These are phyloP conservation scores for Colletotrichum kahawae DNA, from an alignment of 2,329 filamentous ascomycete species.

Conservation along the genomic window DNA sequence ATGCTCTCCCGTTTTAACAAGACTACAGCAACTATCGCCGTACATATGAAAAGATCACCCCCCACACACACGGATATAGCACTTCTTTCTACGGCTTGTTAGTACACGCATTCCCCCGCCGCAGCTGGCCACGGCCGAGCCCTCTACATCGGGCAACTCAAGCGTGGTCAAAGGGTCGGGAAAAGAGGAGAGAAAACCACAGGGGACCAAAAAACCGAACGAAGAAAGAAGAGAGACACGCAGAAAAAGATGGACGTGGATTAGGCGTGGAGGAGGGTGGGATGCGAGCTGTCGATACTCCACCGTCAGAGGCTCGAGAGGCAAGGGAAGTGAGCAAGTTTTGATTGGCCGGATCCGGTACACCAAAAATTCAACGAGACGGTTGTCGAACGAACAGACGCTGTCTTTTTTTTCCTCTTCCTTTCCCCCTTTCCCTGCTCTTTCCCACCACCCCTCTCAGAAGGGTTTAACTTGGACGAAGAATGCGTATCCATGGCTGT, in stretches of 20 bases:
- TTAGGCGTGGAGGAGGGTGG: constrained; percentile 17
- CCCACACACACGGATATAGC: not conserved
- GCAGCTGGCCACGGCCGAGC: not conserved
- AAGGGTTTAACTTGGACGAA: not conserved
- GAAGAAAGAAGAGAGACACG: not conserved
- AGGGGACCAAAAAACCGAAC: not conserved
- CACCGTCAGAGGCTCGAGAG: constrained; percentile 20
- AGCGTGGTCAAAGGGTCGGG: not conserved
- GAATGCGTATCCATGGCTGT: constrained; percentile 20
- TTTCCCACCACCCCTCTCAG: not conserved
- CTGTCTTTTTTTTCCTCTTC: not conserved
- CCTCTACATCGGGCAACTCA: constrained; percentile 2
- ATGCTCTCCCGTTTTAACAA: not conserved
- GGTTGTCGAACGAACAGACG: constrained; percentile 10
- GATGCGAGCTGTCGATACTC: constrained; percentile 6
- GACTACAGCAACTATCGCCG: not conserved
- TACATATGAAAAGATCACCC: not conserved
- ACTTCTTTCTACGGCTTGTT: not conserved
- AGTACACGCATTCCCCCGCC: not conserved
- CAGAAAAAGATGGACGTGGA: not conserved
- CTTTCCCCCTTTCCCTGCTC: not conserved
- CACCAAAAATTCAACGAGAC: constrained; percentile 19
- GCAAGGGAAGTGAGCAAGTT: constrained; percentile 46
- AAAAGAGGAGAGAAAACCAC: not conserved
- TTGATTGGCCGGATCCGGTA: constrained; percentile 42